Base-by-base conservation (phyloP, 140 eudicot genomes). In the Oenanthe javanica region DNA sequence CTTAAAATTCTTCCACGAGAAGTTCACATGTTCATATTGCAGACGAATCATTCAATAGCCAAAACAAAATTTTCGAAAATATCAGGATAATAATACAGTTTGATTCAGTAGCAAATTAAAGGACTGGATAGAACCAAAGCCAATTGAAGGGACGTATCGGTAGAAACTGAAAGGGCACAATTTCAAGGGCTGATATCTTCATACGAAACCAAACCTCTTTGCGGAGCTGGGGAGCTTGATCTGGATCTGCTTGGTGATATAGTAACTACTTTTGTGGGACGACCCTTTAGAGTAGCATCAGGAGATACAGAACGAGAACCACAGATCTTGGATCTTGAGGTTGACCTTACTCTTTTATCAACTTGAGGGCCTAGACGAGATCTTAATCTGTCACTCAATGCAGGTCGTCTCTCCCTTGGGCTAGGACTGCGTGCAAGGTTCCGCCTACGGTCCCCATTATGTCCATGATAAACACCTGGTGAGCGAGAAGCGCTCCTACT, bases 161-260 rank as follows among this genome's bases (percentile, higher is more conserved):
- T 47, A 12, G 18, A 14, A 15, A 48, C 10, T 13, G 49, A 11
- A 46, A 45, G 14, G 79, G 23, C 18, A 55, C 63, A 27, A 36
- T 50, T 77, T 86, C 57, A 88, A 5, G 96, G 90, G 77, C 96
- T 94, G 61, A 86, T 73, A 87, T 95, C 99, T n/a, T 90, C 97
- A 84, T 95, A 95, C 2, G 99, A 92, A 61, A 95, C 99, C 82
- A 95, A 70, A 31, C 99, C 97, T 85, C 96, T 90, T 81, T 84
- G 89, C 25, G 79, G 89, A 16, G 75, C 88, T 54, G 91, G 90
- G 45, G 96, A 83, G 84, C 87, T 89, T 46, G 97, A 92, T 66
- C 83, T 54, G 1, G 98, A 89, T 77, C 84, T 80, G 77, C 83
- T 83, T 1, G 84, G 86, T n/a, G 90, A 82, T 19, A 61, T 42